Base-by-base conservation (phyloP, 495 filamentous ascomycete genomes). In the Penicillium ucsense region DNA sequence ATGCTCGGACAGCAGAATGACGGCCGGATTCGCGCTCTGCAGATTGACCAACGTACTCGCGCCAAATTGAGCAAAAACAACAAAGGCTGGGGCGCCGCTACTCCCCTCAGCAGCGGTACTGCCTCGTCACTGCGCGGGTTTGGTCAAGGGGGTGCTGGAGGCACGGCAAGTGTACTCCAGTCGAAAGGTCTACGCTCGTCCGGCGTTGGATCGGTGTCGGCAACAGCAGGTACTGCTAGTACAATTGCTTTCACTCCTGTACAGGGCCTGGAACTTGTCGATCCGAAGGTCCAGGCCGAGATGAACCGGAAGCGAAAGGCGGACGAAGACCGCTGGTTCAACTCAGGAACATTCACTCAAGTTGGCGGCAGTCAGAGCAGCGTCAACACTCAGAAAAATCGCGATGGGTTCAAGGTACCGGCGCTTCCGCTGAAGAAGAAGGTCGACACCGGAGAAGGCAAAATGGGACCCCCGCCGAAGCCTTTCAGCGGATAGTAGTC, bases 271-370 rank as follows among this genome's bases (percentile, higher is more conserved):
- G 92, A 97, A 72, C 79, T 98, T 6, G 89, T 96, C 10, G 94
- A 96, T 67, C 92, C 92, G 42, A 96, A 94, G 73, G 79, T 87
- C 45, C 80, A 85, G 56, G 84, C 86, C 3, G 89, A 77, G 66
- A 66, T 89, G 55, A 88, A 72, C 55, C 76, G 88, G 50, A 96
- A 97, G 72, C 74, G 86, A 57, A 92, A 92, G 56, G 91, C 89
- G 4, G 91, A 96, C 53, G 88, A 94, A 59, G 91, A 97, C 62
- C 74, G 88, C 36, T 97, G 89, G 84, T 97, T 97, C 70, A 94
- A 88, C 60, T 85, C 88, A 27, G 94, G 92, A 3, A 92, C 89
- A 4, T 98, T 98, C 51, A 96, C 92, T 29, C 89, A 94, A 68
- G 80, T 95, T 46, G 85, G 86, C 10, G 70, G 75, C 36, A 31